Base-by-base conservation (phyloP, 164 flowering plant genomes). In the Stephania cephalantha region DNA sequence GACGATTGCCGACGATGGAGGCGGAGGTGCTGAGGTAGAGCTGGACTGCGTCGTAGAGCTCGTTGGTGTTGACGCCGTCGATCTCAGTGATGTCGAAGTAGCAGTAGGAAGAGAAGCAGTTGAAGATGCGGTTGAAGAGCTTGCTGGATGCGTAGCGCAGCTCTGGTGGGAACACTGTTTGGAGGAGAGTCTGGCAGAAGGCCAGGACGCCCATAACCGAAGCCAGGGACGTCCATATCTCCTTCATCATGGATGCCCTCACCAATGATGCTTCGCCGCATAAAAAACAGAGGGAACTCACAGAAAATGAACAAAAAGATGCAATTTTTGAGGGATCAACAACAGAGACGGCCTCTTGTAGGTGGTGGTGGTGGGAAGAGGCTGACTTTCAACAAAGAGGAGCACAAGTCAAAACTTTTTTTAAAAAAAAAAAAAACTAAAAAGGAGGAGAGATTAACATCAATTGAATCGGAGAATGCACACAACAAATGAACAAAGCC, bases 11-110 rank as follows among this genome's bases (percentile, higher is more conserved):
- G 74, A 86, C 71, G 80, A 80, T 78, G 71, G 91, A 84, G 22
- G 86, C 86, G 69, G 89, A 82, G 82, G 78, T 76, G 86, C 86
- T 83, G 9, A 91, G 88, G 77, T 91, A 91, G 78, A 90, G 89
- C 74, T 88, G 92, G 77, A 86, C 94, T 29, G 97, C 90, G 84
- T 85, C 86, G 91, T 91, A 91, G 77, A 93, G 92, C 75, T 90
- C 98, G 83, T 93, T 93, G 75, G 94, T 90, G 90, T 88, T 90
- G 71, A 91, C 96, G 58, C 98, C 97, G 78, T 94, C 97, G 77
- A 90, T 88, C 76, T 94, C 97, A 2, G 95, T 90, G 79, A 94
- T 90, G 85, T 94, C 98, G 81, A 86, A 90, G 88, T 90, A 90
- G 84, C 87, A 86, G 82, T 94, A 88, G 76, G 90, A 73, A 35